A percentile compares a stretch with the other conserved stretches of the same genome.
Conservation (phyloP, 139 green algal genomes). For the Tetraselmis chui region DNA sequence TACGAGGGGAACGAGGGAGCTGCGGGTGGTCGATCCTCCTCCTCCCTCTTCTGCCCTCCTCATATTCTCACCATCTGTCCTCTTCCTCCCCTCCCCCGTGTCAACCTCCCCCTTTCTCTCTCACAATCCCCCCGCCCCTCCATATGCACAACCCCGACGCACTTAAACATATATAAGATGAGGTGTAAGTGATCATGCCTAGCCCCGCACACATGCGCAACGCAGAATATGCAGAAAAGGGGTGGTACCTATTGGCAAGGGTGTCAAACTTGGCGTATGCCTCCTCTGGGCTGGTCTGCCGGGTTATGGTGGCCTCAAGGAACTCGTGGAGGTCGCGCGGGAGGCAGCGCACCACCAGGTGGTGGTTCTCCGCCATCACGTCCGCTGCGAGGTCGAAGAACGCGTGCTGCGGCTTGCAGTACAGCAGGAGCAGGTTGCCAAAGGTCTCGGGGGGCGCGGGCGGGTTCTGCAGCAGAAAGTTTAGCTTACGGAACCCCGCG, state of each 20-base stretch:
- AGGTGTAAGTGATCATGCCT: too few relatives aligned
- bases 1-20: too few relatives aligned
- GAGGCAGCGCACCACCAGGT: slow-evolving; percentile 50
- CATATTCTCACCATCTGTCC: too few relatives aligned
- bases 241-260: slow-evolving; percentile 21
- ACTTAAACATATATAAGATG: not conserved
- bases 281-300: slow-evolving; percentile 44
- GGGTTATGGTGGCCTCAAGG: slow-evolving; percentile 59
- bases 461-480: slow-evolving; percentile 71
- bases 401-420: slow-evolving; percentile 65
- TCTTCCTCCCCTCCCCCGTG: not conserved
- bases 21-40: too few relatives aligned
- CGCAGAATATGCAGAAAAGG: not conserved
- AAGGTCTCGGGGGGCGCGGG: slow-evolving; percentile 77
- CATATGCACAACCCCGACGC: not conserved
- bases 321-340: slow-evolving; percentile 60
- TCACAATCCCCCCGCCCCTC: not conserved
- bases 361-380: slow-evolving; percentile 67
- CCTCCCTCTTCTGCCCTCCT: too few relatives aligned
- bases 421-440: slow-evolving; percentile 79
- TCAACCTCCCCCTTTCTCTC: not conserved
- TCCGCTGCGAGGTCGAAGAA: slow-evolving; percentile 75
- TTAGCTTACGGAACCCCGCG: slow-evolving; percentile 76
- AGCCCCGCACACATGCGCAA: too few relatives aligned
- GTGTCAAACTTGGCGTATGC: slow-evolving; percentile 52